Evolutionary conservation across 257 asterid species (phyloP).

Genomic region (Forsythia suspensa): DNA sequence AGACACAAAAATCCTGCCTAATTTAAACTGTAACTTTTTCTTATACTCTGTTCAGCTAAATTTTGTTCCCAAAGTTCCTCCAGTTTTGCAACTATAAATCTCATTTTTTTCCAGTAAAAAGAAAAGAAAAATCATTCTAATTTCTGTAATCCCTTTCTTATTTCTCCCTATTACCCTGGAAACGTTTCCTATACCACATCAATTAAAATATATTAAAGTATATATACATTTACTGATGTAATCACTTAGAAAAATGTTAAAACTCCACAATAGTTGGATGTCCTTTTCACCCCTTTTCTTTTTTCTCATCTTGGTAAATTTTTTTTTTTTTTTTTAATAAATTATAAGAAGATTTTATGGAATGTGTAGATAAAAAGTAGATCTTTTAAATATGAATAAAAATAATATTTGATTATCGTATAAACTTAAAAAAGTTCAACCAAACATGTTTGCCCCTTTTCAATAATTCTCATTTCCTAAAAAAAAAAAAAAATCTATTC

Average conservation of each 20-base stretch:
- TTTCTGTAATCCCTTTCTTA: background rate
- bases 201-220: too few relatives aligned
- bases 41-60: too few relatives aligned
- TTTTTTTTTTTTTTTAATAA: too few relatives aligned
- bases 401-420: too few relatives aligned
- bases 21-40: too few relatives aligned
- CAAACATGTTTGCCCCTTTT: background rate
- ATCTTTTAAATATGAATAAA: too few relatives aligned
- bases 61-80: too few relatives aligned
- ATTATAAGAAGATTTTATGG: too few relatives aligned
- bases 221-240: background rate
- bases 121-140: too few relatives aligned
- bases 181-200: too few relatives aligned
- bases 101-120: background rate
- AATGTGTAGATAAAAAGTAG: too few relatives aligned
- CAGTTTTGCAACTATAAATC: background rate
- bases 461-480: background rate
- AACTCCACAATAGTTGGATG: slow-evolving; percentile 25
- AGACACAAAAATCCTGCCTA: background rate
- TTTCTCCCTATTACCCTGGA: background rate
- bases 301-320: background rate
- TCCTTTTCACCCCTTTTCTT: slow-evolving; percentile 22
- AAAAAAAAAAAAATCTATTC: background rate
- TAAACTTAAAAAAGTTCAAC: too few relatives aligned
- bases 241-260: background rate